phyloP scores from a whole-genome alignment of 495 filamentous ascomycete genomes.

The Cercophora newfieldiana region DNA sequence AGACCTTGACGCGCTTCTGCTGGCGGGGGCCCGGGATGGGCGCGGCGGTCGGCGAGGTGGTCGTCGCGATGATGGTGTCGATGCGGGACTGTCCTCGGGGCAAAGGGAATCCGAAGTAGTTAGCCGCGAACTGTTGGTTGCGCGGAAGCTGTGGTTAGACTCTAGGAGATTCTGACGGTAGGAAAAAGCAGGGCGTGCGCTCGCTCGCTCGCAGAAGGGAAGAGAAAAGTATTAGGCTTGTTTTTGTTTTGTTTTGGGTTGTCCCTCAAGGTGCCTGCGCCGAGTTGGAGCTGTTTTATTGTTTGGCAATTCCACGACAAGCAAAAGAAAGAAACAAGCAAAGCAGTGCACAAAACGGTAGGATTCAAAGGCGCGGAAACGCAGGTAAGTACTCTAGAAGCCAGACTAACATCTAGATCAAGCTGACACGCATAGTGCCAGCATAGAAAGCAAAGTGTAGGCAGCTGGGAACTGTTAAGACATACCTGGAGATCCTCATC shows the following conservation, averaged over 20 bases:
- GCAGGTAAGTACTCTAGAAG: too few species aligned
- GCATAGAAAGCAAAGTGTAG: not conserved
- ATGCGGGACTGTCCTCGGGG: conserved; percentile 20
- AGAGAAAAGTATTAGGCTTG: too few species aligned
- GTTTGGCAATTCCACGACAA: not conserved
- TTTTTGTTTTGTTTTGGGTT: too few species aligned
- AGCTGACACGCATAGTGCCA: not conserved
- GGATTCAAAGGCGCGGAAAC: too few species aligned
- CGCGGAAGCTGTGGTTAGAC: conserved; percentile 2
- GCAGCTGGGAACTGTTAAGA: not conserved
- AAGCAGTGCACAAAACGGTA: not conserved
- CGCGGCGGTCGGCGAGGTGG: conserved; percentile 12
- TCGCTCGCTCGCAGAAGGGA: not conserved
- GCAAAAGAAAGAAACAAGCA: conserved; percentile 4
- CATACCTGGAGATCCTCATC: conserved; percentile 8
- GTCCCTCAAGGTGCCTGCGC: too few species aligned
- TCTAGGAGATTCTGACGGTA: not conserved
- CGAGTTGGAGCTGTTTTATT: too few species aligned
- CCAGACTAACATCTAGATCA: not conserved
- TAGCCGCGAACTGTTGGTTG: conserved; percentile 17
- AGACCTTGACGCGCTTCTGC: conserved; percentile 60
- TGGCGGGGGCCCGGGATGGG: conserved; percentile 27
- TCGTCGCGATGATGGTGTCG: conserved; percentile 32
- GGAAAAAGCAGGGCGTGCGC: not conserved
- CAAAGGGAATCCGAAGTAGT: conserved; percentile 7